Conservation (phyloP, 2,329 filamentous ascomycete species). For the Huntiella moniliformis region DNA sequence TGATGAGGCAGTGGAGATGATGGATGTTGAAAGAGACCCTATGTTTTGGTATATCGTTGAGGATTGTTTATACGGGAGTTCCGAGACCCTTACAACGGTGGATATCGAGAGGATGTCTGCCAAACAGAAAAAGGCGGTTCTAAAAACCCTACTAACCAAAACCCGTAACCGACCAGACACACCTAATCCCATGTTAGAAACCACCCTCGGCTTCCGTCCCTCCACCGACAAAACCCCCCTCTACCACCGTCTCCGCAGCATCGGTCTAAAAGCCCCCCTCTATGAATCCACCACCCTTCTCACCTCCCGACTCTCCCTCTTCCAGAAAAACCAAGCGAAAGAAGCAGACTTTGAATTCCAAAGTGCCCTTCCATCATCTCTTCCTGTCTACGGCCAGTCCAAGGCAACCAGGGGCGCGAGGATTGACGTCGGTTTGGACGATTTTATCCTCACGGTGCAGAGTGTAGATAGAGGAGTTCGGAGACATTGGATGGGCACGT, state of each 20-base stretch:
- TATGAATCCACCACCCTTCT: neutral
- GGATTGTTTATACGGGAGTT: too few relatives aligned
- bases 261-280: constrained; percentile 9
- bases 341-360: constrained; percentile 14
- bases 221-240: neutral
- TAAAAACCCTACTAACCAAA: neutral
- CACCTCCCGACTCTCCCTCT: neutral
- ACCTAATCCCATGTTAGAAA: neutral
- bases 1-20: constrained; percentile 1
- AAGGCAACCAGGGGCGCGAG: constrained; percentile 12
- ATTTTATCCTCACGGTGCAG: constrained; percentile 13
- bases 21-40: neutral
- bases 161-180: neutral
- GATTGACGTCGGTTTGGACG: constrained; percentile 14
- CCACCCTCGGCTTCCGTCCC: neutral
- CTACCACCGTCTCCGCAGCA: constrained; percentile 3
- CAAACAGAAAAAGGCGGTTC: neutral
- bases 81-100: too few relatives aligned
- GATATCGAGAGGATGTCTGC: too few relatives aligned
- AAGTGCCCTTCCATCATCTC: constrained; percentile 10
- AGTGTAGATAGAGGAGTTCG: constrained; percentile 9
- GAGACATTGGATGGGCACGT: constrained; percentile 4
- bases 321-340: neutral
- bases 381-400: constrained; percentile 9
- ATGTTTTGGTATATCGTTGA: too few relatives aligned